Evolutionary conservation across 768 basidiomycete genomes (phyloP).

Genomic region (Boletus sp.): DNA sequence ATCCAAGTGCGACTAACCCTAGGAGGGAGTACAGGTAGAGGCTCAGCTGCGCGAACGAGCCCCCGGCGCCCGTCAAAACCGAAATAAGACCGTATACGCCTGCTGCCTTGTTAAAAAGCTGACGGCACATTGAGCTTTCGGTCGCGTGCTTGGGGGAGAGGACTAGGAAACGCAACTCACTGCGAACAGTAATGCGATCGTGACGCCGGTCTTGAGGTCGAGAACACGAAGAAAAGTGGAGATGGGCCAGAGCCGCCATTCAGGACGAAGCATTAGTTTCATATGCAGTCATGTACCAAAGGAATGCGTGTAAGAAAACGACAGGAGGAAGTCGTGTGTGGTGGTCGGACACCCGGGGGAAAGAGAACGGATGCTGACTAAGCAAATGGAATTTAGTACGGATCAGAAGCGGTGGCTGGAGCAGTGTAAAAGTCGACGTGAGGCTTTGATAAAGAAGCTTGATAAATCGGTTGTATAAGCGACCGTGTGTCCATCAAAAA

Average conservation of each 20-base stretch:
- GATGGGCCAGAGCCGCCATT: constrained; percentile 83
- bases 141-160: not conserved
- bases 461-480: too few species aligned
- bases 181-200: constrained; percentile 83
- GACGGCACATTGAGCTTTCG: constrained; percentile 12
- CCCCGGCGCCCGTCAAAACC: constrained; percentile 84
- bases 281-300: constrained; percentile 43
- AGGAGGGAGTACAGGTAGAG: constrained; percentile 91
- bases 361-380: constrained; percentile 16
- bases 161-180: constrained; percentile 44
- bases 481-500: too few species aligned
- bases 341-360: not conserved
- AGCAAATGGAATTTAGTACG: not conserved
- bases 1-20: constrained; percentile 74
- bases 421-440: too few species aligned
- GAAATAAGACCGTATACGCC: constrained; percentile 96
- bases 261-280: constrained; percentile 79
- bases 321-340: not conserved
- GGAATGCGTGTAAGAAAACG: constrained; percentile 3
- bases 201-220: constrained; percentile 94
- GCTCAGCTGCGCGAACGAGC: constrained; percentile 88
- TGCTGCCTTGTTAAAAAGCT: constrained; percentile 96
- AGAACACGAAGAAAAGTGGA: constrained; percentile 81
- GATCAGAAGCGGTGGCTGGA: too few species aligned
- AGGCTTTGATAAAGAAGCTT: too few species aligned